Percentiles rank a stretch among this genome's conserved stretches.
phyloP scores from a whole-genome alignment of 345 rosid species.

The Lagerstroemia speciosa region DNA sequence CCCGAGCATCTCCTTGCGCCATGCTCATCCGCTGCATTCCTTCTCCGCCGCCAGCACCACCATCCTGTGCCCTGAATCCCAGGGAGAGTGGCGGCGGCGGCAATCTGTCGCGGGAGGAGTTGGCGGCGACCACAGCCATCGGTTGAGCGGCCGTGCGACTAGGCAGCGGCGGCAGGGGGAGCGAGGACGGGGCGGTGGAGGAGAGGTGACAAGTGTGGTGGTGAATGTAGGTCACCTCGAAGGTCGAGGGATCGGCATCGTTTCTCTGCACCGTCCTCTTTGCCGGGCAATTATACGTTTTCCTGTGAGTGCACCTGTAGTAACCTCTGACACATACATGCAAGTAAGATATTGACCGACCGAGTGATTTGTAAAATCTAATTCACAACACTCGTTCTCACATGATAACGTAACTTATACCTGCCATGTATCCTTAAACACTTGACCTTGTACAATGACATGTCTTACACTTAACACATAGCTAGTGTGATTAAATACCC shows the following conservation, averaged over 20 bases:
- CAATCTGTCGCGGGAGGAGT: conserved; percentile 6
- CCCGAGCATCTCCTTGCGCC: neutral
- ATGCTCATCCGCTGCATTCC: neutral
- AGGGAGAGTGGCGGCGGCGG: neutral
- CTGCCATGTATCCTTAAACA: too few species aligned
- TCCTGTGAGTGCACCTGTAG: conserved; percentile 80
- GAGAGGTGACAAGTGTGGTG: conserved; percentile 70
- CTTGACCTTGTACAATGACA: too few species aligned
- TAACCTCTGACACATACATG: conserved; percentile 41
- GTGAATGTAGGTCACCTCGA: conserved; percentile 48
- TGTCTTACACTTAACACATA: too few species aligned
- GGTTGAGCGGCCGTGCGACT: neutral
- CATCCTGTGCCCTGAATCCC: neutral
- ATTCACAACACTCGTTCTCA: too few species aligned
- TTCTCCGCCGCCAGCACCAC: neutral
- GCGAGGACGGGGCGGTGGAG: conserved; percentile 38
- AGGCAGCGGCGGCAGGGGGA: conserved; percentile 11
- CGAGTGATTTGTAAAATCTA: too few species aligned
- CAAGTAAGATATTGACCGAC: neutral
- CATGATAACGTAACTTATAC: too few species aligned
- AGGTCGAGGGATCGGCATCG: conserved; percentile 49
- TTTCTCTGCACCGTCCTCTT: conserved; percentile 80
- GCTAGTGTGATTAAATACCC: too few species aligned
- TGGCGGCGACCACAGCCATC: neutral
- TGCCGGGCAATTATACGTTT: conserved; percentile 66